Base-by-base conservation (phyloP, 2,329 filamentous ascomycete species). In the Talaromyces islandicus region DNA sequence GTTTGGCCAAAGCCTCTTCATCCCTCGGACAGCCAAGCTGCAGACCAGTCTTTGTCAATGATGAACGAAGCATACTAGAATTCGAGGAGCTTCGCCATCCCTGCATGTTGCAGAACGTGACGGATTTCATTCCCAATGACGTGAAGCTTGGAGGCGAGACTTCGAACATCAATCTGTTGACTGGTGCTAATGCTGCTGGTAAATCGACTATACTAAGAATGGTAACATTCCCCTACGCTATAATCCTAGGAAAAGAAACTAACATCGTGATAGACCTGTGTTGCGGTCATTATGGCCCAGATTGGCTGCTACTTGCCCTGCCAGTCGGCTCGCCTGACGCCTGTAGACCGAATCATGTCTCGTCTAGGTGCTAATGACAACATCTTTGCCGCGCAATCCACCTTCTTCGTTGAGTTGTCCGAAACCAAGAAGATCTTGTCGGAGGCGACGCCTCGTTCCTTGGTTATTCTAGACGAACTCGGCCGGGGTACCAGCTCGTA, bases 391-490 rank as follows among this genome's bases (percentile, higher is more conserved):
- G 91, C 93, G 0, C 94, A 99, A 74, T 96, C 91, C 14, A 99
- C 94, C 2, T 99, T 99, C 81, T 97, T 99, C 70, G 93, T 99
- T 29, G 94, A 99, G 75, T 80, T 99, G 1, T 92, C 92, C 0
- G 94, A 99, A 74, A 99, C 94, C 0, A 96, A 97, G 80, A 97
- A 97, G 81, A 99, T 99, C 56, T 82, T 99, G 0, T 87, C 91
- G 0, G 94, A 97, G 77, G 94, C 94, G 0, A 97, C 93, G 0
- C 89, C 93, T 0, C 90, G 93, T 11, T 97, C 92, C 0, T 85
- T 99, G 0, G 94, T 99, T 59, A 99, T 99, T 67, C 85, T 99
- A 1, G 94, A 99, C 73, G 94, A 99, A 73, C 86, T 99, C 0
- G 94, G 94, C 54, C 90, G 94, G 64, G 94, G 94, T 57, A 99